Percentiles rank a stretch among this genome's conserved stretches.
Conservation (phyloP, 108 stramenopile species). For the Fragilariopsis cylindrus region DNA sequence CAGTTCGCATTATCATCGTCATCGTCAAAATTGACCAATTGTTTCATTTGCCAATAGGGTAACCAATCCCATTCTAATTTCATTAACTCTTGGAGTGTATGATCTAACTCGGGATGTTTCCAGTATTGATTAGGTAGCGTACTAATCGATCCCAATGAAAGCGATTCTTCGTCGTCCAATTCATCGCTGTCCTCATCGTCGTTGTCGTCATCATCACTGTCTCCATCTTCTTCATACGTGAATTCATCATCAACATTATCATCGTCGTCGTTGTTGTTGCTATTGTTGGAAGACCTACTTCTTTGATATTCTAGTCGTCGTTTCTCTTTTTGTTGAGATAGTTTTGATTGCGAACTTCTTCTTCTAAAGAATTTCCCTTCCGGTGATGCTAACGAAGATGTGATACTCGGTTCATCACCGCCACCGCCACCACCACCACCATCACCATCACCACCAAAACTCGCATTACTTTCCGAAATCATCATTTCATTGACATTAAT, state of each 20-base stretch:
- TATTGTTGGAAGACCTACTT: neutral
- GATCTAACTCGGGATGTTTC: conserved; percentile 26
- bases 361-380: conserved; percentile 35
- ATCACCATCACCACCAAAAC: neutral
- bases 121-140: conserved; percentile 28
- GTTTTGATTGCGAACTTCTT: neutral
- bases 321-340: neutral
- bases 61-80: conserved; percentile 47
- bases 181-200: neutral
- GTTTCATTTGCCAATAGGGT: conserved; percentile 33
- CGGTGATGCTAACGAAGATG: conserved; percentile 19
- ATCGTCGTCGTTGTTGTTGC: neutral
- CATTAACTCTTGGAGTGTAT: conserved; percentile 17
- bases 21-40: conserved; percentile 14
- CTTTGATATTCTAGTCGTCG: neutral
- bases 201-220: conserved; percentile 12
- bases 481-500: neutral
- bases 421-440: neutral
- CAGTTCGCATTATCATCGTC: neutral
- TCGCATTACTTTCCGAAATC: neutral
- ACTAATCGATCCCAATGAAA: conserved; percentile 8
- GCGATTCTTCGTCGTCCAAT: conserved; percentile 8
- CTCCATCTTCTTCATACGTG: neutral
- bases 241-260: neutral
- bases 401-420: conserved; percentile 9